Evolutionary conservation across 352 stramenopile genomes (phyloP), one percentile per base, ranked within the genome.

Genomic region (Blastocystis sp.): DNA sequence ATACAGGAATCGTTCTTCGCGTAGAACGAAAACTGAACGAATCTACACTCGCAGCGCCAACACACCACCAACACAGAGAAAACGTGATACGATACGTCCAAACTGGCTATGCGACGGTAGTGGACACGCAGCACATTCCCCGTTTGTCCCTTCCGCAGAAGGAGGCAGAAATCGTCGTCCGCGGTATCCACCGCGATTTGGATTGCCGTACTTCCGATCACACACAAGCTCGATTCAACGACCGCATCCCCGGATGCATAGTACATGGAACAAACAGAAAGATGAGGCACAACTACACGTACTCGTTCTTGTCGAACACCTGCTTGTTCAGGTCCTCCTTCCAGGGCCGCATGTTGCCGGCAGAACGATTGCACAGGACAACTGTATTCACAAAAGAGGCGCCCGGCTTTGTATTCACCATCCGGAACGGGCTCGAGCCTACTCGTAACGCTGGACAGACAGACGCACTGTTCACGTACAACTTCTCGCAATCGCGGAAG

Each of bases 1-100:
- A 85, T 62, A 55, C 66, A 29, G 0, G 55, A n/a, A 55, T 70
- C 35, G 2, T 69, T 69, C 26, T 85, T 66, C 35, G 66, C 74
- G 59, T 70, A 62, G 45, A 85, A 85, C 26, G 33, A 45, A 19
- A 85, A 33, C 50, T 67, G 55, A 31, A 85, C 29, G 66, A 59
- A 85, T 55, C 74, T 85, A 85, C n/a, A 45, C 21, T 59, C 35
- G 24, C 39, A 67, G 4, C 16, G 45, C 50, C 39, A 41, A 19
- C 2, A 35, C 21, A 39, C 0, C n/a, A 13, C 45, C n/a, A 31
- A 85, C 74, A 67, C 29, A 12, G 74, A 67, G n/a, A 66, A 19
- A 33, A 85, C 55, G 33, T 59, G 26, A 39, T 31, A 69, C 12
- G 19, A 59, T 6, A 85, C 21, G 9, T 85, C 41, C 13, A 85